These are phyloP conservation scores for Schwanniomyces yamadae DNA, from an alignment of 805 yeast genomes.

Conservation along the genomic window DNA sequence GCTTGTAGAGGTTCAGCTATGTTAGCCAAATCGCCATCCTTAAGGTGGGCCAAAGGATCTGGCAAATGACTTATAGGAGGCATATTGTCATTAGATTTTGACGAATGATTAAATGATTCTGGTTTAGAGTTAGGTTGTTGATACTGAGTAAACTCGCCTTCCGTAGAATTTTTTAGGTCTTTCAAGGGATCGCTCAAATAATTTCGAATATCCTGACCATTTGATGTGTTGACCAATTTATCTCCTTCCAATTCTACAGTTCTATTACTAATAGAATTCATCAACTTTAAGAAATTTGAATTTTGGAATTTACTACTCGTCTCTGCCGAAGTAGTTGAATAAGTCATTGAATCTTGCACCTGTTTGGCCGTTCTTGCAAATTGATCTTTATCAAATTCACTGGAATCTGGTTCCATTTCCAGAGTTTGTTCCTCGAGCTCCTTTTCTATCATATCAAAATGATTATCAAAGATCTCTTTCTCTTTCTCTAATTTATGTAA, in stretches of 20 bases:
- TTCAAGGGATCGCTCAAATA: constrained; percentile 20
- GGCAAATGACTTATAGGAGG: constrained; percentile 29
- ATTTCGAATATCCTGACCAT: constrained; percentile 37
- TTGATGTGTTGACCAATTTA: constrained; percentile 28
- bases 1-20: constrained; percentile 35
- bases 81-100: background rate
- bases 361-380: constrained; percentile 41
- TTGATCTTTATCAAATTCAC: constrained; percentile 28
- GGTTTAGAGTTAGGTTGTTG: background rate
- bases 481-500: constrained; percentile 27
- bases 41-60: constrained; percentile 44
- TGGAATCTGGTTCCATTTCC: constrained; percentile 8
- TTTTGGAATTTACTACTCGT: constrained; percentile 32
- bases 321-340: constrained; percentile 17
- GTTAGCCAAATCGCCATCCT: constrained; percentile 35
- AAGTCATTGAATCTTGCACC: constrained; percentile 29
- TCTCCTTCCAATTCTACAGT: constrained; percentile 41
- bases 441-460: constrained; percentile 33
- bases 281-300: constrained; percentile 37
- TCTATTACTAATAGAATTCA: constrained; percentile 37
- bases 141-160: background rate
- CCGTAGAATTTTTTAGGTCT: constrained; percentile 4
- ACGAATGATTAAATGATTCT: background rate
- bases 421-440: constrained; percentile 17
- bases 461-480: constrained; percentile 23